Evolutionary conservation across 805 yeast genomes (phyloP), one percentile per base, ranked within the genome.

Genomic region (Candida ulmi): DNA sequence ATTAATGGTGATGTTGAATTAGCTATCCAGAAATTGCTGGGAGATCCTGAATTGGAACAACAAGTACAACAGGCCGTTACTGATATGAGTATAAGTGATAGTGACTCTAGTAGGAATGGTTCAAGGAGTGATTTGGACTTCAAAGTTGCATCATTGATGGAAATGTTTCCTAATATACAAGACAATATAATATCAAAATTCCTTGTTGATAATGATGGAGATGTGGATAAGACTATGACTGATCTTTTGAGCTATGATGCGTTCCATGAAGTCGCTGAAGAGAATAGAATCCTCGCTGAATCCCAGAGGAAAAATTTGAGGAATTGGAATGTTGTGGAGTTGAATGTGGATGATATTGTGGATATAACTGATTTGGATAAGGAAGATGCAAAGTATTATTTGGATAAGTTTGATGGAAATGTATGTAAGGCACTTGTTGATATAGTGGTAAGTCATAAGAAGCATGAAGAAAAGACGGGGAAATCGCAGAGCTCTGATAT

Each of bases 131-230:
- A 23, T 4, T 17, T 18, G 9, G 37, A 37, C 11, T 16, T 13
- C 27, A 35, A 42, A 11, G 23, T 45, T 2, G 16, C 32, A 6
- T 15, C 8, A 23, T 47, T 72, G 24, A 47, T 52, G 35, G 68
- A 65, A 12, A 65, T 77, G 57, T 76, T 78, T 42, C 81, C 82
- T 0, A 52, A 65, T 13, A 43, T 63, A 3, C 61, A 65, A 2
- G 30, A 52, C 4, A 54, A 47, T 2, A 44, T 46, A 8, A 54
- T 77, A 8, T 45, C 57, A 3, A 43, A 50, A 2, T 56, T 57
- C 4, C 57, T 66, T 15, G 46, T 55, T 18, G 59, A 57, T 2
- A 46, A 58, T 29, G 44, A 58, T 6, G 60, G 62, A 1, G 59
- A 69, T 41, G 4, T 61, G 9, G 65, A 59, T 13, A 49, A 47